Base-by-base conservation (phyloP, 164 flowering plant genomes). In the Chimonanthus praecox region DNA sequence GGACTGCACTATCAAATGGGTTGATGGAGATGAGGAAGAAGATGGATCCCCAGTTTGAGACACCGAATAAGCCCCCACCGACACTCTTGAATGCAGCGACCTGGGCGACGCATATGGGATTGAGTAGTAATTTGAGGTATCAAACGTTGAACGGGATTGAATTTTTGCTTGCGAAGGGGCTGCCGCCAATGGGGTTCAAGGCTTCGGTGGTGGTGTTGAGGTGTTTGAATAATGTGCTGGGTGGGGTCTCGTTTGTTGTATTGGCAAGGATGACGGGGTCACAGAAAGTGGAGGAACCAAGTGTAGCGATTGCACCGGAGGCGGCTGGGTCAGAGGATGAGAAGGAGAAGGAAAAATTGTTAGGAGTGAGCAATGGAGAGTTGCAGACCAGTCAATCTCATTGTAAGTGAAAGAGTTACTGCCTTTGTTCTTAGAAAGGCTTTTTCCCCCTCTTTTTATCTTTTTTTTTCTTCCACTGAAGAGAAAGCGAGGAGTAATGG, bases 91-190 rank as follows among this genome's bases (percentile, higher is more conserved):
- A 95, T 79, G 92, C 98, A 0, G 5, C 74, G 4, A 94, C 99
- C 3, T 94, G 98, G 98, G 97, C 97, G 0, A 15, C 72, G 51
- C 99, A 94, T 78, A 91, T 94, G 98, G 99, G 99, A 0, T 13
- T 91, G 10, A 94, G 97, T 84, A 89, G 94, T 72, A 92, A 94
- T 63, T 73, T 94, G 3, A 87, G 98, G 58, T 94, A 94, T 80
- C 99, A 94, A 74, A 88, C 98, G 1, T 64, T 94, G 80, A 94
- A 94, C 47, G 98, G 98, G 21, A 49, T 85, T 1, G 99, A 94
- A 82, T 94, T 80, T 66, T 6, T 92, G 86, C 79, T 94, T 64
- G 98, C 78, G 2, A 91, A 87, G 71, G 87, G 83, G 15, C 78
- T 89, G 49, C 87, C 97, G 4, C 86, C 92, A 0, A 9, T 85